Base-by-base conservation (phyloP, 306 rosid species). In the Neltuma alba region DNA sequence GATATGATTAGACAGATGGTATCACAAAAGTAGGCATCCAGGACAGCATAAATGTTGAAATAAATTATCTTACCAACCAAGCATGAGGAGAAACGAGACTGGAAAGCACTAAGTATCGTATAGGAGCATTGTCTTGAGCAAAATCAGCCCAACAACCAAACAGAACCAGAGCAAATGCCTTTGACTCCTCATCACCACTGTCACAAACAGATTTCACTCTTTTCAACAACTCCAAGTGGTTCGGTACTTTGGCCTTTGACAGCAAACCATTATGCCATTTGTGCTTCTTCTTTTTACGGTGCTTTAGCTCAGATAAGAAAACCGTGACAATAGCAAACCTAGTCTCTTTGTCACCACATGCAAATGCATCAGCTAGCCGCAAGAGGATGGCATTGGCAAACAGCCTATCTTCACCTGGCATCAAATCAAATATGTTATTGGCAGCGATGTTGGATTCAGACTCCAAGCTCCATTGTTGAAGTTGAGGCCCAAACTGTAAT, bases 131-230 rank as follows among this genome's bases (percentile, higher is more conserved):
- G 74, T 88, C 92, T 52, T 88, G 81, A 15, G 94, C 82, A 47
- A 92, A 88, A 76, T 89, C 89, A 50, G 95, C 95, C 97, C 99
- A 94, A 76, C 99, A 94, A 71, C 99, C 97, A 57, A 88, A 92
- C 68, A 94, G 77, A 84, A 87, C 77, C 84, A 94, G 84, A 84
- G 97, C 91, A 79, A 89, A 47, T 44, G 91, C 89, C 76, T 75
- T 91, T 16, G 92, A 89, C 69, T 86, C 86, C 47, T 25, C 79
- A 80, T 89, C 94, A 54, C 90, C 92, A 66, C 55, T 13, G 31
- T 86, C 84, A 73, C 81, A 89, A 82, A 90, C 92, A 83, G 85
- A 78, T 89, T 86, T 92, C 57, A 92, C 93, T 78, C 89, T 81
- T 63, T 47, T 83, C 76, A 91, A 81, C 86, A 92, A 78, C 85